Percentiles rank a stretch among this genome's conserved stretches.
phyloP scores from a whole-genome alignment of 768 basidiomycete species.

The Podaxis mareebaensis region DNA sequence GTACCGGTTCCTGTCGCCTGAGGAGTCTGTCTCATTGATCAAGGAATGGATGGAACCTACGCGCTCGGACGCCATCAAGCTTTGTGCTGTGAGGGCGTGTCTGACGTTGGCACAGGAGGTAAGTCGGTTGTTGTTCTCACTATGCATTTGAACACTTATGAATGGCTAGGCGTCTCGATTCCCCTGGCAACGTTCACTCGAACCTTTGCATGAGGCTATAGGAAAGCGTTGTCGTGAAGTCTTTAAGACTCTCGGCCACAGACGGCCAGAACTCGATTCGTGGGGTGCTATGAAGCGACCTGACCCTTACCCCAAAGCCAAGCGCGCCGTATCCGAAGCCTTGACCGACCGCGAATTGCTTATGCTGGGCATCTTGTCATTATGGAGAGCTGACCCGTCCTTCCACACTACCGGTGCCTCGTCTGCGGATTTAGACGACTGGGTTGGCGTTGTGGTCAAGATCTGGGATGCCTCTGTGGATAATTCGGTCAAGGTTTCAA shows the following conservation, averaged over 20 bases:
- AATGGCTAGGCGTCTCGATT: conserved; percentile 49
- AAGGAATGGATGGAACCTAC: conserved; percentile 69
- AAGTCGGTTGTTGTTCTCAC: conserved; percentile 17
- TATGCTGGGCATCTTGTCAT: conserved; percentile 62
- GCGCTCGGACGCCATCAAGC: conserved; percentile 79
- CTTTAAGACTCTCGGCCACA: conserved; percentile 43
- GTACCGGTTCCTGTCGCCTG: conserved; percentile 67
- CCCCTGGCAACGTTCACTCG: conserved; percentile 56
- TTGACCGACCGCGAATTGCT: conserved; percentile 71
- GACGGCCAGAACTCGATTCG: conserved; percentile 63
- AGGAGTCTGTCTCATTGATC: conserved; percentile 64
- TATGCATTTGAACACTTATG: not conserved
- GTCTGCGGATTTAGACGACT: conserved; percentile 41
- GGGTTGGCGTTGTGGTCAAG: conserved; percentile 47
- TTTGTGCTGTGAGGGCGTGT: conserved; percentile 72
- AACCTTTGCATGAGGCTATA: conserved; percentile 45
- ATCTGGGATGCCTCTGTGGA: conserved; percentile 68
- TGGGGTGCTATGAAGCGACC: conserved; percentile 54
- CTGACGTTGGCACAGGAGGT: conserved; percentile 71
- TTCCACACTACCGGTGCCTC: conserved; percentile 55
- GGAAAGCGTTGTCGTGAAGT: conserved; percentile 53
- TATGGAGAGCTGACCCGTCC: conserved; percentile 60
- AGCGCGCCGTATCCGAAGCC: conserved; percentile 53
- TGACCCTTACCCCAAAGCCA: conserved; percentile 60
- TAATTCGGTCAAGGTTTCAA: conserved; percentile 63